These are phyloP conservation scores for Citeromyces siamensis DNA, from an alignment of 1,139 yeast genomes.

Conservation along the genomic window DNA sequence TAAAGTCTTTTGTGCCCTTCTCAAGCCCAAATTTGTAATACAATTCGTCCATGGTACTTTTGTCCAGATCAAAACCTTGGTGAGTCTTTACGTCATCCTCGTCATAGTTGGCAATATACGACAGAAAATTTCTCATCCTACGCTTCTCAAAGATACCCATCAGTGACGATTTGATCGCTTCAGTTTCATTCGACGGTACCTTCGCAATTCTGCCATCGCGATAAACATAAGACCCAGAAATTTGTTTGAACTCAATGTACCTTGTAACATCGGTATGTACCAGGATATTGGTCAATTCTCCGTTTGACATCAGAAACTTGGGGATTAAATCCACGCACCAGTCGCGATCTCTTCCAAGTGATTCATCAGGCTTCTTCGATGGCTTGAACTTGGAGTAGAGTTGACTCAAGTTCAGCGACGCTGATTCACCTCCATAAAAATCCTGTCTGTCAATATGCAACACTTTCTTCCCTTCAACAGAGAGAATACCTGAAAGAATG, in stretches of 20 bases:
- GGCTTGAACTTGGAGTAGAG: constrained; percentile 65
- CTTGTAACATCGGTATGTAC: constrained; percentile 94
- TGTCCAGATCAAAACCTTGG: constrained; percentile 77
- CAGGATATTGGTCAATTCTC: constrained; percentile 90
- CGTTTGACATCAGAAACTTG: constrained; percentile 94
- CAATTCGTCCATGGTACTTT: constrained; percentile 85
- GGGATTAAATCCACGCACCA: constrained; percentile 98
- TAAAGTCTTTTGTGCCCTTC: constrained; percentile 87
- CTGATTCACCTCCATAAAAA: constrained; percentile 79
- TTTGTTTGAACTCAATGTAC: constrained; percentile 92
- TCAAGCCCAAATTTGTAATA: constrained; percentile 86
- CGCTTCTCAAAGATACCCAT: constrained; percentile 97
- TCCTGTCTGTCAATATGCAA: constrained; percentile 94
- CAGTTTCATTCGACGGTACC: constrained; percentile 87
- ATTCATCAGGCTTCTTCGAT: constrained; percentile 53
- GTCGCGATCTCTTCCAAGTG: constrained; percentile 86
- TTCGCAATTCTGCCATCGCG: constrained; percentile 86
- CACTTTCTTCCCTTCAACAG: constrained; percentile 95
- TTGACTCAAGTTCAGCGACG: constrained; percentile 37
- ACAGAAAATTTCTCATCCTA: constrained; percentile 85
- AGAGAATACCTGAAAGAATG: constrained; percentile 82
- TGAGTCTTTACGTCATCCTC: constrained; percentile 76
- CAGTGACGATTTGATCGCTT: constrained; percentile 82
- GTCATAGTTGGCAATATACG: constrained; percentile 72
- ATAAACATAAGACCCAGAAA: constrained; percentile 89